These are phyloP conservation scores for Scutellaria galericulata DNA, from an alignment of 257 asterid species.

Conservation along the genomic window DNA sequence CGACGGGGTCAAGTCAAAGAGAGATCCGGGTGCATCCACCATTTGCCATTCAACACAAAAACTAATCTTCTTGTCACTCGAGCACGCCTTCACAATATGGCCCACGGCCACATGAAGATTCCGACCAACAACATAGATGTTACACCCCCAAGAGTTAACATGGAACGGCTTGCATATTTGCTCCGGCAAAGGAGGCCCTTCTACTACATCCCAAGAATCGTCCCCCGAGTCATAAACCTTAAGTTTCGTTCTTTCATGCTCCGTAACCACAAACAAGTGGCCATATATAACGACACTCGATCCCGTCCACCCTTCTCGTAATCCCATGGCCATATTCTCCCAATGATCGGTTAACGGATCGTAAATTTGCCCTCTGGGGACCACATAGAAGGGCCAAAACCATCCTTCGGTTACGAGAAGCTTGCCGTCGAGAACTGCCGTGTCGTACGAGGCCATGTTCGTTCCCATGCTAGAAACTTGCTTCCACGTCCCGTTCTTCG, in stretches of 20 bases:
- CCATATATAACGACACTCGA: constrained; percentile 78
- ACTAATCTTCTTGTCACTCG: constrained; percentile 32
- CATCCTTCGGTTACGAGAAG: constrained; percentile 95
- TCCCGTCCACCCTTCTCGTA: constrained; percentile 99
- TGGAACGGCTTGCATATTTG: constrained; percentile 91
- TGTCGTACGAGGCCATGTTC: constrained; percentile 77
- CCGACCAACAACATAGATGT: constrained; percentile 82
- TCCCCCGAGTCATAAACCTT: constrained; percentile 76
- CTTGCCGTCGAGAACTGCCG: constrained; percentile 88
- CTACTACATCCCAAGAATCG: constrained; percentile 87
- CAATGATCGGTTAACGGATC: constrained; percentile 75
- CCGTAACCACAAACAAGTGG: constrained; percentile 84
- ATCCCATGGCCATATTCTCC: constrained; percentile 86
- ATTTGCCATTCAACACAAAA: constrained; percentile 75
- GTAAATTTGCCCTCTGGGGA: constrained; percentile 88
- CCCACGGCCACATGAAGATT: constrained; percentile 93
- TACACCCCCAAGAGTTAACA: constrained; percentile 65
- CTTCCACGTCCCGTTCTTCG: constrained; percentile 66
- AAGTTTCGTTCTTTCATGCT: constrained; percentile 87
- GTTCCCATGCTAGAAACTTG: constrained; percentile 74
- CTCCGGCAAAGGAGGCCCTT: constrained; percentile 83
- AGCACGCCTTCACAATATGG: constrained; percentile 39
- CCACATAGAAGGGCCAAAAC: constrained; percentile 98
- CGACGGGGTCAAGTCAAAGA: constrained; percentile 73
- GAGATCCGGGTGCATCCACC: constrained; percentile 75